Conservation (phyloP, 2,329 filamentous ascomycete species). For the Neofusicoccum sp. region DNA sequence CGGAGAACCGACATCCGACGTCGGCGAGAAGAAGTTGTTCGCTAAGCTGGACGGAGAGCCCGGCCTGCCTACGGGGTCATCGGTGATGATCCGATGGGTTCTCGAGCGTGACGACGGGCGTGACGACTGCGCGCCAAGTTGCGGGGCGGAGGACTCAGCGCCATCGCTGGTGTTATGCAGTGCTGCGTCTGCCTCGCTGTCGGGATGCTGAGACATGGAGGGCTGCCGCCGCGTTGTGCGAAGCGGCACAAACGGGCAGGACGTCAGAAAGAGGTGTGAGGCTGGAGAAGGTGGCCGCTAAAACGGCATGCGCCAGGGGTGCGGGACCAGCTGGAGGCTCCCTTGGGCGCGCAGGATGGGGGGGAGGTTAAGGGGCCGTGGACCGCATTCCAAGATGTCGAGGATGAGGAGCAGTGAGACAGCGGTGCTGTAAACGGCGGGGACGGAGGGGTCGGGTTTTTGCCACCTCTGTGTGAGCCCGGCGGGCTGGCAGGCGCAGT, state of each 20-base stretch:
- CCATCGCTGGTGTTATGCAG: not conserved
- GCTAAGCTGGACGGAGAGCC: constrained; percentile 17
- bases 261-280: not conserved
- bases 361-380: not conserved
- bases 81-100: constrained; percentile 12
- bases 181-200: not conserved
- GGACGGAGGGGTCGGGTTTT: not conserved
- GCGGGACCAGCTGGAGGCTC: not conserved
- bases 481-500: not conserved
- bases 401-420: not conserved
- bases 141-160: not conserved
- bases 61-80: constrained; percentile 8
- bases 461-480: constrained; percentile 2
- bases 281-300: constrained; percentile 1
- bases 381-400: constrained; percentile 3
- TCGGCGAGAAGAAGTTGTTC: constrained; percentile 22
- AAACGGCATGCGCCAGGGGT: constrained; percentile 15
- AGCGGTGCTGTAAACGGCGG: not conserved
- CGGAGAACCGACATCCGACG: constrained; percentile 32
- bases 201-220: constrained; percentile 14
- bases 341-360: not conserved
- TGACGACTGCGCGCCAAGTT: not conserved
- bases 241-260: not conserved
- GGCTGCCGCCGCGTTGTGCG: constrained; percentile 10
- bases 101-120: constrained; percentile 2